phyloP scores from a whole-genome alignment of 2,329 filamentous ascomycete species.

The Leptographium lundbergii region DNA sequence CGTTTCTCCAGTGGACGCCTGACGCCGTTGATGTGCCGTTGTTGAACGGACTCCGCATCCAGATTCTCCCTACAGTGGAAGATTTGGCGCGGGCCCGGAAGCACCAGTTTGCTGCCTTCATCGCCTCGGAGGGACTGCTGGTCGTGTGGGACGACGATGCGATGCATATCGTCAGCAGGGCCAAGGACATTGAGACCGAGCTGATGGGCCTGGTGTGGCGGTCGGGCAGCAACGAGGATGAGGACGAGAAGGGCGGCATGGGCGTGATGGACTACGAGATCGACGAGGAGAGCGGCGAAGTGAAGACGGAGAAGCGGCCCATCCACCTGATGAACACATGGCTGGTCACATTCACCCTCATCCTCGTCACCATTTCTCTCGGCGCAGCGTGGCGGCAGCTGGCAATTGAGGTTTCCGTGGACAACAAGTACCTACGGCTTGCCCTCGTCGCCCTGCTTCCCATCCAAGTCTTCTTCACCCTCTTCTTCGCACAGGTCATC shows the following conservation, averaged over 20 bases:
- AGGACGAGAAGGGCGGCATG: conserved; percentile 39
- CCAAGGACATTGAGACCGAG: conserved; percentile 60
- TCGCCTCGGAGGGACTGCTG: conserved; percentile 56
- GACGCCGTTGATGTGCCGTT: conserved; percentile 63
- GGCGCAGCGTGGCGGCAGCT: conserved; percentile 60
- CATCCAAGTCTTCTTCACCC: conserved; percentile 66
- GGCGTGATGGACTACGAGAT: conserved; percentile 37
- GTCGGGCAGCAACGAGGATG: conserved; percentile 35
- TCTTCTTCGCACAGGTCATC: conserved; percentile 72
- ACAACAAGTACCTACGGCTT: conserved; percentile 48
- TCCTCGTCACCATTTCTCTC: conserved; percentile 51
- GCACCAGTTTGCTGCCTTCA: conserved; percentile 69
- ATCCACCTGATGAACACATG: conserved; percentile 59
- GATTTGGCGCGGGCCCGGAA: conserved; percentile 61
- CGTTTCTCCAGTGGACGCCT: conserved; percentile 60
- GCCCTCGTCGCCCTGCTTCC: conserved; percentile 54
- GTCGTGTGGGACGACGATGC: conserved; percentile 78
- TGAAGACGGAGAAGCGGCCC: conserved; percentile 50
- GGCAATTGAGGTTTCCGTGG: conserved; percentile 54
- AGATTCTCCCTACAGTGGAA: conserved; percentile 59
- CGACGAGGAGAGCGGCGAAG: conserved; percentile 59
- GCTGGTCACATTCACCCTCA: conserved; percentile 53
- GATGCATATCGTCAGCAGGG: conserved; percentile 54
- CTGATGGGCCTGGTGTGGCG: conserved; percentile 70
- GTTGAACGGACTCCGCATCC: conserved; percentile 63